Evolutionary conservation across 208 protist species (phyloP).

Genomic region (Herpetomonas samuelpessoai): DNA sequence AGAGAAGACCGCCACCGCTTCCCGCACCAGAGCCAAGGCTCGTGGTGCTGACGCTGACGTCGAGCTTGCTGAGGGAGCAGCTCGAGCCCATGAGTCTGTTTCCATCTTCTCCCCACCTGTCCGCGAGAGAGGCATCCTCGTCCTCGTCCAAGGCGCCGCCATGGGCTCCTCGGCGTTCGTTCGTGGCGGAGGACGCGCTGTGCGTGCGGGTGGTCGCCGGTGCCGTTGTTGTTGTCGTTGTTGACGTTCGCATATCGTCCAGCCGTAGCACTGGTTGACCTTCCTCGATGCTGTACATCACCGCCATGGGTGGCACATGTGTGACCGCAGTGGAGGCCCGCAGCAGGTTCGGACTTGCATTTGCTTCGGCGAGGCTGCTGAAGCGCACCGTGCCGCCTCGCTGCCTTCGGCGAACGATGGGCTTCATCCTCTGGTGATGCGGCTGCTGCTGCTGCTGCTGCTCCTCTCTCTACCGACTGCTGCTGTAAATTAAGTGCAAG

Average conservation of each 20-base stretch:
- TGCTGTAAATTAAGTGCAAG: too few relatives aligned
- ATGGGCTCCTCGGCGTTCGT: too few relatives aligned
- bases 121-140: background rate
- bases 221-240: background rate
- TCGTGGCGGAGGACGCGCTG: too few relatives aligned
- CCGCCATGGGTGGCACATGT: background rate
- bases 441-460: too few relatives aligned
- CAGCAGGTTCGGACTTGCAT: background rate
- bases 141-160: background rate
- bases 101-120: background rate
- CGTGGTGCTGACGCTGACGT: background rate
- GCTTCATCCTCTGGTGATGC: too few relatives aligned
- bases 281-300: background rate
- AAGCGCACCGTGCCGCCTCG: slow-evolving; percentile 22
- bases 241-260: background rate
- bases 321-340: slow-evolving; percentile 5
- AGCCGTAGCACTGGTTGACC: background rate
- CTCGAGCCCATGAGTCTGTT: background rate
- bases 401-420: slow-evolving; percentile 1
- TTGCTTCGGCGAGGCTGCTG: slow-evolving; percentile 12
- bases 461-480: too few relatives aligned
- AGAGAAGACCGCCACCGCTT: background rate
- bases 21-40: too few relatives aligned
- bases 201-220: too few relatives aligned
- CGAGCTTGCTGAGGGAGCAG: background rate